Evolutionary conservation across 306 rosid species (phyloP).

Genomic region (Nissolia schottii): DNA sequence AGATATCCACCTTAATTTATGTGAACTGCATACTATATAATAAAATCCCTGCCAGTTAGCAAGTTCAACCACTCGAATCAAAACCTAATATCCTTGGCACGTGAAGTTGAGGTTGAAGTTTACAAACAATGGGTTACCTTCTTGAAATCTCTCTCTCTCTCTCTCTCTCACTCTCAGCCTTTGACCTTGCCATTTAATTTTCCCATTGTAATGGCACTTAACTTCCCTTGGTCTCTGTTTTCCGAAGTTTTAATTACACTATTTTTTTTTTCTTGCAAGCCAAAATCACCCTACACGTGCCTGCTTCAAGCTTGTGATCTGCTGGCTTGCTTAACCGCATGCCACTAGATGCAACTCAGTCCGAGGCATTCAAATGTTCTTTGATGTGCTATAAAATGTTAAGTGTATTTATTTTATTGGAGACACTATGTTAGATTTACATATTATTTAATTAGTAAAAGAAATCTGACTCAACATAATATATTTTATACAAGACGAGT

Average conservation of each 20-base stretch:
- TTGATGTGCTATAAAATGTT: too few relatives aligned
- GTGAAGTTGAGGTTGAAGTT: conserved; percentile 3
- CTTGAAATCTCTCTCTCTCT: background rate
- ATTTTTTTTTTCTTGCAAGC: background rate
- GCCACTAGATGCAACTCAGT: too few relatives aligned
- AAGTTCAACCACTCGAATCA: conserved; percentile 12
- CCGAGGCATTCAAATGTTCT: too few relatives aligned
- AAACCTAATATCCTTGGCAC: conserved; percentile 11
- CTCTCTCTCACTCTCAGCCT: background rate
- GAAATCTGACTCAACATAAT: too few relatives aligned
- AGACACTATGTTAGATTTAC: too few relatives aligned
- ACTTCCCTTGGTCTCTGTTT: background rate
- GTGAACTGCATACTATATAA: conserved; percentile 9
- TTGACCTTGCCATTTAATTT: background rate
- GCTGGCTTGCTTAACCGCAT: too few relatives aligned
- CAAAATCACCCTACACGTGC: background rate
- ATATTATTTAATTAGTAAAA: too few relatives aligned
- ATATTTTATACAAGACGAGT: too few relatives aligned
- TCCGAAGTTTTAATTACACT: background rate
- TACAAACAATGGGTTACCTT: background rate
- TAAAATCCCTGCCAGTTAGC: background rate
- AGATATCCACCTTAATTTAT: background rate
- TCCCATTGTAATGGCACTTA: background rate
- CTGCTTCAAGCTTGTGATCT: too few relatives aligned
- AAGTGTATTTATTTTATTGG: too few relatives aligned